Evolutionary conservation across 1,139 yeast species (phyloP), one percentile per base, ranked within the genome.

Genomic region (Kodamaea ohmeri): DNA sequence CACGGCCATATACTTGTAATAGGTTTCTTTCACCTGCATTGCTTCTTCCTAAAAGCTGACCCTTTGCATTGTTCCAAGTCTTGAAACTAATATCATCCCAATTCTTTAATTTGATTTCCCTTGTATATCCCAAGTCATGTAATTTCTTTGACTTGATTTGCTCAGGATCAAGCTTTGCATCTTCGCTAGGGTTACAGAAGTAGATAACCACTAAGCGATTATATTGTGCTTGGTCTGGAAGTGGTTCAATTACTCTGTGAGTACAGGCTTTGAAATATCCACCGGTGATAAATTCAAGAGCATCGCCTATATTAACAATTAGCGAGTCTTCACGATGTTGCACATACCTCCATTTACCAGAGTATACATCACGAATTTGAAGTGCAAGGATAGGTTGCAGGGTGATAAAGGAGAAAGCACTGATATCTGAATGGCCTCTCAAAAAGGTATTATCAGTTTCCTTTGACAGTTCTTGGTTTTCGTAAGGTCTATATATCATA

Each of bases 381-480:
- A 73, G 57, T 5, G 78, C 65, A n/a, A 70, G 51, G 43, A 72
- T 71, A 6, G 78, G 75, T 50, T 71, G 76, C 32, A 74, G 67
- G 2, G 73, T 63, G 22, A 73, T 70, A 39, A 73, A 72, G 0
- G 78, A 65, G 40, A 73, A 66, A 0, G 70, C 78, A 36, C 71
- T 63, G 28, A 67, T 63, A 51, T 74, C 79, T 11, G 76, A 67
- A 43, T 73, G 79, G 1, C 79, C 79, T 40, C 78, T 57, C 20
- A 73, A 55, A 73, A 73, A 71, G 8, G 71, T 71, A 16, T 60
- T 57, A 13, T 60, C 57, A 0, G 67, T 61, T 36, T 55, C 47
- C 13, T 48, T 49, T 14, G 66, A 62, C 11, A 45, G 46, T 17
- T 48, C 38, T 7, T 49, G 52, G 13, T 58, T 58, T n/a, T 59